Base-by-base conservation (phyloP, 352 stramenopile genomes). In the Pythium volutum region DNA sequence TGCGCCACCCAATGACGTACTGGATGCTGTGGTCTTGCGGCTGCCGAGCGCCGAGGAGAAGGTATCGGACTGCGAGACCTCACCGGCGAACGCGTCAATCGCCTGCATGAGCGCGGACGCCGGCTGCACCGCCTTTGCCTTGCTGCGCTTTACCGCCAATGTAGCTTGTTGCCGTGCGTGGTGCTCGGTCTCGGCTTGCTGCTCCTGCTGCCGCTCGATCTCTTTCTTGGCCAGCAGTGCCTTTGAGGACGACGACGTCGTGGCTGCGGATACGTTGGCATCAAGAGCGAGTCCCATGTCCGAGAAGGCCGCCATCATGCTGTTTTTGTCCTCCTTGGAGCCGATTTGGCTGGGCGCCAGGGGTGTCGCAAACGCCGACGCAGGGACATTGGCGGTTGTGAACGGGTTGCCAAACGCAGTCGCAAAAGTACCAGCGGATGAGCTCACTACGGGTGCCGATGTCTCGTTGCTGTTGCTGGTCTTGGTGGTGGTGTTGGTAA, bases 231-330 rank as follows among this genome's bases (percentile, higher is more conserved):
- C 76, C 55, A 91, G 61, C 34, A 89, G 52, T 34, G 81, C 77
- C 50, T 79, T 77, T 11, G 80, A 72, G 1, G 78, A 75, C 9
- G 47, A 63, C 33, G n/a, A 18, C 14, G 45, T 26, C 2, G 55
- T 60, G 27, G 71, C 61, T 0, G 55, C 53, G 8, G 45, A n/a
- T 52, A 20, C 45, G 6, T 14, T 33, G 26, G 52, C 63, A 34
- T 80, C 66, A 15, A 88, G 65, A 34, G 66, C 69, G 55, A 91
- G 69, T 22, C 77, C 77, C 12, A 90, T 73, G 12, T 62, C 73
- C 2, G 74, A 85, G 46, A 90, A 87, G 26, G 81, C 67, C 0
- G 77, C 76, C 68, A 79, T 71, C 75, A 90, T 85, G 26, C 55
- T 70, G 43, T 66, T 58, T 45, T 66, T 65, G 52, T 71, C 58